Evolutionary conservation across 2,329 filamentous ascomycete genomes (phyloP), one percentile per base, ranked within the genome.

Genomic region (Penicillium polonicum): DNA sequence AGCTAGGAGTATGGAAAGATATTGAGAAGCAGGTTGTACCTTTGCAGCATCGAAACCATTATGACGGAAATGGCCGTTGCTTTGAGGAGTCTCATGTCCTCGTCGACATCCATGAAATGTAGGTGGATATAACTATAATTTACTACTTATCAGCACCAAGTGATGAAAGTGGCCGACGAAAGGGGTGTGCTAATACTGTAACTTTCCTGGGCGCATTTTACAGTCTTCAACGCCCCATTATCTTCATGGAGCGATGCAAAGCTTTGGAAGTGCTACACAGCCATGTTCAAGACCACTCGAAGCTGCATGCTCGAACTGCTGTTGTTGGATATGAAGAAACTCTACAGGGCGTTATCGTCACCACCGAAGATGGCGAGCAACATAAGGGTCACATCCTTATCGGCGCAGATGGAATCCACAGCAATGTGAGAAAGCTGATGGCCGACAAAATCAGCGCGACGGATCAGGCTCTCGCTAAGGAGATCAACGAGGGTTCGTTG

Each of bases 331-430:
- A 61, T 27, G 57, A 60, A 43, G 60, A 61, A 49, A 52, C 49
- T 15, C 33, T 5, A 7, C 23, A 65, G 1, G 66, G 64, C 2
- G 68, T 72, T 3, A 64, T 58, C 1, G 69, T 74, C n/a, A 62
- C 58, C 8, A 75, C 72, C 46, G 65, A 60, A 0, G 71, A 77
- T 53, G 74, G 74, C 15, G 65, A 66, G 2, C 41, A 65, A 3
- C 71, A 72, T 54, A 23, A 63, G 0, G 75, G 73, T 0, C 63
- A 71, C 50, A 59, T 79, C 9, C 60, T 75, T 6, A 63, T 78
- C 15, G 77, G 75, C 9, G 73, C 75, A 7, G 77, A 79, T 39
- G 76, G 76, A 35, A 72, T 73, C 4, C 72, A 76, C 58, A 77
- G 75, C 60, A 70, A 61, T 44, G 69, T 72, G 12, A 68, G 74